These are phyloP conservation scores for Rhipidocladum racemiflorum DNA, from an alignment of 176 grass and related monocot genomes.

Conservation along the genomic window DNA sequence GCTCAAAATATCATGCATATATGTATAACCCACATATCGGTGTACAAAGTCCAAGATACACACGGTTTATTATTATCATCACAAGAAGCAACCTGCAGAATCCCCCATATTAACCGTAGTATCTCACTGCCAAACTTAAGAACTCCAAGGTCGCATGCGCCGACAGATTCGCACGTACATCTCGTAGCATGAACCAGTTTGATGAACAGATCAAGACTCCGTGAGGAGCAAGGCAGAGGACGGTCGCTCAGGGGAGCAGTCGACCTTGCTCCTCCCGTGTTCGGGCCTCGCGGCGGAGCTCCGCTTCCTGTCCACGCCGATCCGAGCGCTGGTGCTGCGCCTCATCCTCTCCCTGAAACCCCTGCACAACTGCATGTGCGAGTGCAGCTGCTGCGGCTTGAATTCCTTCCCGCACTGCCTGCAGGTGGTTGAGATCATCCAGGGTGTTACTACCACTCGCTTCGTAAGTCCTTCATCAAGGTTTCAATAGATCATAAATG, in stretches of 20 bases:
- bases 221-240: conserved; percentile 32
- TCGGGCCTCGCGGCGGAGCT: not conserved
- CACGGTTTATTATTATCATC: not conserved
- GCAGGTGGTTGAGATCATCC: not conserved
- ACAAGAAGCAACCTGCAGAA: not conserved
- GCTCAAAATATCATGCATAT: not conserved
- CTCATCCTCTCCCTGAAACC: conserved; percentile 43
- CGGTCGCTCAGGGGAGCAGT: not conserved
- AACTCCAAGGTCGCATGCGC: not conserved
- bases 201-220: not conserved
- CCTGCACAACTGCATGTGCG: conserved; percentile 66
- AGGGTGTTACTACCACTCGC: not conserved
- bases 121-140: not conserved
- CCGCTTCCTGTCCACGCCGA: not conserved
- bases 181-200: not conserved
- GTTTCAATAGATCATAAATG: not conserved
- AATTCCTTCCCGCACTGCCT: conserved; percentile 70
- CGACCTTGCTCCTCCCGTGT: not conserved
- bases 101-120: not conserved
- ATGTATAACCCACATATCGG: not conserved
- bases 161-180: not conserved
- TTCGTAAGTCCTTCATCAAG: not conserved
- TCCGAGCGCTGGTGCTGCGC: not conserved
- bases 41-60: not conserved
- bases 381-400: conserved; percentile 59